phyloP scores from a whole-genome alignment of 176 grass and related monocot genomes.

The Aegilops longissima region DNA sequence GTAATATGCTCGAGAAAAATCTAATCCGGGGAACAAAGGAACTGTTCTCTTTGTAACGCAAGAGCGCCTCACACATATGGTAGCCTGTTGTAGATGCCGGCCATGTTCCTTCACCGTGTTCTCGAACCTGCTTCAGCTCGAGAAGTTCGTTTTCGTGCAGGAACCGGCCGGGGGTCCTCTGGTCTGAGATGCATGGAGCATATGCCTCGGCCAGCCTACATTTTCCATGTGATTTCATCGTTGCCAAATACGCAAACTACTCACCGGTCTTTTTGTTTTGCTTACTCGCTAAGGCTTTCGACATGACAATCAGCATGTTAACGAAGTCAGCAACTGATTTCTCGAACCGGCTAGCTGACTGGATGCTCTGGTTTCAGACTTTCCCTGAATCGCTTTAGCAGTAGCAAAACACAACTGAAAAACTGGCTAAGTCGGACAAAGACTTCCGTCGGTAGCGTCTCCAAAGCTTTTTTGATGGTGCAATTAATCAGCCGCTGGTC shows the following conservation, averaged over 20 bases:
- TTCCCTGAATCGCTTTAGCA: neutral
- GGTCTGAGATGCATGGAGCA: neutral
- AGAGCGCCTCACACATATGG: too few relatives aligned
- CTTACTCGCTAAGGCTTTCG: slow-evolving; percentile 34
- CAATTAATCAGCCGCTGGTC: neutral
- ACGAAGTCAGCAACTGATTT: neutral
- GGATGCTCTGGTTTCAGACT: neutral
- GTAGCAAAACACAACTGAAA: slow-evolving; percentile 32
- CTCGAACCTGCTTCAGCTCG: neutral
- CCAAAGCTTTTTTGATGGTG: neutral
- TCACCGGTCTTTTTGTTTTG: neutral
- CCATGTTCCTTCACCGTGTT: neutral
- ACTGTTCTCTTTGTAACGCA: too few relatives aligned
- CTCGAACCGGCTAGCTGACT: neutral
- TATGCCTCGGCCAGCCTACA: neutral
- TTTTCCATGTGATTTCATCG: neutral
- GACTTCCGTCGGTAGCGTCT: neutral
- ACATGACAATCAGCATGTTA: neutral
- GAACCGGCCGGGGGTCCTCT: neutral
- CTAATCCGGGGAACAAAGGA: too few relatives aligned
- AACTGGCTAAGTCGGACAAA: neutral
- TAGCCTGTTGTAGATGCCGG: too few relatives aligned
- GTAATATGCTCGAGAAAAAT: too few relatives aligned
- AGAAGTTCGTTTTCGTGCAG: neutral
- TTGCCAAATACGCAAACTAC: too few relatives aligned